Conservation (phyloP, 148 eudicot genomes). For the Oxyria digyna region DNA sequence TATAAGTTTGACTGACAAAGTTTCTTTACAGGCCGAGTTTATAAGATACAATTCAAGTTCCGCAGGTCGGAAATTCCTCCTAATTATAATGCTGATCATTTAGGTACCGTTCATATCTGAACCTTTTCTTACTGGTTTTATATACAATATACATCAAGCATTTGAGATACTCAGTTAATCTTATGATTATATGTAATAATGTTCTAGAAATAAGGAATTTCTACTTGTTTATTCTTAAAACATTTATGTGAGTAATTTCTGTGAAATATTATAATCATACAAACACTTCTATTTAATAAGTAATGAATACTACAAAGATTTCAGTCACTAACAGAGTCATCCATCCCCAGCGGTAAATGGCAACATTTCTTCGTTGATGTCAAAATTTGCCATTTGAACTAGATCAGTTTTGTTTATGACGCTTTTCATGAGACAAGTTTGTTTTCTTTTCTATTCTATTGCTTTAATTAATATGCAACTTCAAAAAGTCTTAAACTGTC, state of each 20-base stretch:
- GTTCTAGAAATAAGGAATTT: background rate
- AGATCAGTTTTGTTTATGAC: background rate
- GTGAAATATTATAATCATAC: background rate
- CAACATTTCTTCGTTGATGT: background rate
- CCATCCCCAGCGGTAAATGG: background rate
- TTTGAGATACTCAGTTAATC: background rate
- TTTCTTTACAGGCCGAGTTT: slow-evolving; percentile 57
- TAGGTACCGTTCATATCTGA: slow-evolving; percentile 37
- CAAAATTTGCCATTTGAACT: background rate
- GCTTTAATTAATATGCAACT: background rate
- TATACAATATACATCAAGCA: background rate
- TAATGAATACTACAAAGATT: background rate
- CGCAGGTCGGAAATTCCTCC: slow-evolving; percentile 80
- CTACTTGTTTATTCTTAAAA: background rate
- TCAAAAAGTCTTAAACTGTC: background rate
- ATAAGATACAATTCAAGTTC: slow-evolving; percentile 78
- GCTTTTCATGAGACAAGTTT: background rate
- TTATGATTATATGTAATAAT: background rate
- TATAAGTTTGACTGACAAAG: background rate
- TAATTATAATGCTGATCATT: slow-evolving; percentile 57
- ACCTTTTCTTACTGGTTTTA: slow-evolving; percentile 1
- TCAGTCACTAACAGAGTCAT: background rate
- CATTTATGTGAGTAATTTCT: background rate
- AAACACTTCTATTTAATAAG: background rate
- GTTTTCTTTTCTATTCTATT: background rate